phyloP scores from a whole-genome alignment of 768 basidiomycete species.

The button mushroom (Agaricus bisporus) region DNA sequence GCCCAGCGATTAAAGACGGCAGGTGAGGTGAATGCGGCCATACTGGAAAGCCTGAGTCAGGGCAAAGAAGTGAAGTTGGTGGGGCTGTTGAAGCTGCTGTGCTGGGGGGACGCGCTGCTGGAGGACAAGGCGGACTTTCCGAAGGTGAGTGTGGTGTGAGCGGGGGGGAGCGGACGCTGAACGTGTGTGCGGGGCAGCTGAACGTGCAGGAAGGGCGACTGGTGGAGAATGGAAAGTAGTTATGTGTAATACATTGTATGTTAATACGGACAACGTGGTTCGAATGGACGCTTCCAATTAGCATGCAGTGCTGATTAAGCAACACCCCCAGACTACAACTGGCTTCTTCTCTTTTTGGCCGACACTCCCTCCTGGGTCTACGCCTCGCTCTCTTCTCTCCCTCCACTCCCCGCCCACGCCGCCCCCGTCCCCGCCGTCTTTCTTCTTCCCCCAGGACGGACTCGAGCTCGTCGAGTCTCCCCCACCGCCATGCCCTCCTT shows the following conservation, averaged over 20 bases:
- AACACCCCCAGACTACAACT: slow-evolving; percentile 12
- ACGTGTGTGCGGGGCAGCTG: slow-evolving; percentile 15
- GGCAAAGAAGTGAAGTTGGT: slow-evolving; percentile 90
- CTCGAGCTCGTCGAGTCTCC: neutral
- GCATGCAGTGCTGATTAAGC: slow-evolving; percentile 22
- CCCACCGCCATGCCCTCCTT: slow-evolving; percentile 10
- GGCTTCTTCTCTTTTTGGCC: slow-evolving; percentile 13
- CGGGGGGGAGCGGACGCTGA: neutral
- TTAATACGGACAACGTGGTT: slow-evolving; percentile 17
- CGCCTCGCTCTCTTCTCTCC: slow-evolving; percentile 10
- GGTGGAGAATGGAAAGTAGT: slow-evolving; percentile 16
- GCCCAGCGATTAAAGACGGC: slow-evolving; percentile 93
- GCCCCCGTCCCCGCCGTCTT: neutral
- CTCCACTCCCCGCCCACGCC: neutral
- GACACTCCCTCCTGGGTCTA: slow-evolving; percentile 10
- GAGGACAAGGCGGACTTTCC: slow-evolving; percentile 78
- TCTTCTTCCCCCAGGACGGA: neutral
- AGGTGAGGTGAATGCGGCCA: slow-evolving; percentile 91
- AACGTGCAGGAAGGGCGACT: slow-evolving; percentile 25
- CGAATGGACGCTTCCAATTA: slow-evolving; percentile 14
- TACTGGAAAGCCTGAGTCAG: slow-evolving; percentile 86
- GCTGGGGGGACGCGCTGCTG: slow-evolving; percentile 83
- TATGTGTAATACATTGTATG: slow-evolving; percentile 7
- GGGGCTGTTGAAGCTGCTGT: slow-evolving; percentile 73
- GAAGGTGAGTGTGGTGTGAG: slow-evolving; percentile 41